phyloP scores from a whole-genome alignment of 257 asterid genomes.

The Voacanga thouarsii region DNA sequence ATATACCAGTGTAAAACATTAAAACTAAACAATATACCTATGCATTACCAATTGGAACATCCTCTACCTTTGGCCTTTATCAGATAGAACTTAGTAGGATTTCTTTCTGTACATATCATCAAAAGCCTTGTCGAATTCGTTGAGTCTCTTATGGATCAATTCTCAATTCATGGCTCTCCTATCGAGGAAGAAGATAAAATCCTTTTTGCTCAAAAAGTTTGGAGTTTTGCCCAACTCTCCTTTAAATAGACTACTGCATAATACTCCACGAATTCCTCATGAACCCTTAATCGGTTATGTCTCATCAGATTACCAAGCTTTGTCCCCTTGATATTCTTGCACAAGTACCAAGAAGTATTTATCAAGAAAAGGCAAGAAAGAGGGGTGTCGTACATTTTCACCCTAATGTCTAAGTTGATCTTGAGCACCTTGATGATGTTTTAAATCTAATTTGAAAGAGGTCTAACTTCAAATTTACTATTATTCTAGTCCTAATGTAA shows the following conservation, averaged over 20 bases:
- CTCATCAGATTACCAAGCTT: slow-evolving; percentile 78
- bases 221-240: slow-evolving; percentile 73
- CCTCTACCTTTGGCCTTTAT: slow-evolving; percentile 50
- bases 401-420: slow-evolving; percentile 64
- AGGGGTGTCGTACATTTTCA: slow-evolving; percentile 42
- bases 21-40: too few species aligned
- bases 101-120: slow-evolving; percentile 58
- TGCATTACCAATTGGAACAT: slow-evolving; percentile 42
- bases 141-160: slow-evolving; percentile 50
- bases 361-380: slow-evolving; percentile 63
- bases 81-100: slow-evolving; percentile 51
- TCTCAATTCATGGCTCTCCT: slow-evolving; percentile 68
- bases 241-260: slow-evolving; percentile 46
- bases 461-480: slow-evolving; percentile 29
- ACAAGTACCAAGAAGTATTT: slow-evolving; percentile 60
- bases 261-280: slow-evolving; percentile 51
- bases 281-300: slow-evolving; percentile 46
- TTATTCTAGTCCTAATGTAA: slow-evolving; percentile 62
- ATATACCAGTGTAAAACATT: too few species aligned
- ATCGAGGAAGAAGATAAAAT: slow-evolving; percentile 59
- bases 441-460: slow-evolving; percentile 44
- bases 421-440: slow-evolving; percentile 48
- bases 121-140: slow-evolving; percentile 52
- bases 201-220: slow-evolving; percentile 52
- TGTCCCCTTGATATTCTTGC: slow-evolving; percentile 45